Evolutionary conservation across 352 stramenopile genomes (phyloP), one percentile per base, ranked within the genome.

Genomic region (Globisporangium radiosum): DNA sequence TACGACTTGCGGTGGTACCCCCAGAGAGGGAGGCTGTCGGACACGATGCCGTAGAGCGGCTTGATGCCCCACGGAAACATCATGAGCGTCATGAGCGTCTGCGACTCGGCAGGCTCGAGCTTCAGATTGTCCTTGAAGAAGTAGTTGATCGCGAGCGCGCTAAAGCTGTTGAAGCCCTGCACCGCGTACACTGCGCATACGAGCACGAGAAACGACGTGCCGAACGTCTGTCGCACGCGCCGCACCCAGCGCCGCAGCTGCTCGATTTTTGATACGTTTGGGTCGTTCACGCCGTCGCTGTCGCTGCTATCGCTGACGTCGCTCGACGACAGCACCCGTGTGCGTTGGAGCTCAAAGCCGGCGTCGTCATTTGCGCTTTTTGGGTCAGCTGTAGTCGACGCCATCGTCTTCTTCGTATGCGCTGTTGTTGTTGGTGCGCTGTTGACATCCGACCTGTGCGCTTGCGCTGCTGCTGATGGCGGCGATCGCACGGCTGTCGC

Each of bases 111-210:
- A 15, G 95, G 94, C 59, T 95, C 87, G 36, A 99, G 79, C 60
- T 96, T 76, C 40, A 98, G 74, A 49, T 98, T 88, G 73, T 99
- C 95, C 65, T 99, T 99, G 43, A 99, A 89, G 52, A 98, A 96
- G 70, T 98, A 99, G 47, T 96, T 98, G 65, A 97, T 75, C 19
- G 95, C 91, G 11, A 98, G 69, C 40, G 76, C 71, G 37, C 92
- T 95, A 43, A 98, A 90, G 61, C 91, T 97, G 36, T 95, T 80
- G 42, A 97, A 97, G 19, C 96, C 96, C 65, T 98, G 92, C 0
- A 97, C 89, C 50, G 96, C 94, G 65, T 98, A 98, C 51, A 98
- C 94, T 0, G 76, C 85, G 49, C 73, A 70, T 47, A 92, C 77
- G 8, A 92, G 68, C 57, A 85, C 53, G 39, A 92, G 63, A 64